Conservation (phyloP, 2,329 filamentous ascomycete genomes). For the Hyphodiscus sp. region DNA sequence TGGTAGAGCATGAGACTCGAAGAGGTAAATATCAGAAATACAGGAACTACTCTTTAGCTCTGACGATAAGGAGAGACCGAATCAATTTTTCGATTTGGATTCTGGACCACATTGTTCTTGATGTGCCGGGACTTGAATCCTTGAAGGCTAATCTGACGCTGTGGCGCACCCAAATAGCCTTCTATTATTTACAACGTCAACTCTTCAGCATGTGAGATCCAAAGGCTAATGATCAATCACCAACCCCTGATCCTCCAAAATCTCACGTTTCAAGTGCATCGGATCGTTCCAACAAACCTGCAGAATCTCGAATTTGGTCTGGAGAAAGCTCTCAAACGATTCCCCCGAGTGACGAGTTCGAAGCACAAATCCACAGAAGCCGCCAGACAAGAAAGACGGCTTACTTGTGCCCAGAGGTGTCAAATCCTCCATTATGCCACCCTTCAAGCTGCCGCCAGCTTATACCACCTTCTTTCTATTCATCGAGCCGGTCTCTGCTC, state of each 20-base stretch:
- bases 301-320: background rate
- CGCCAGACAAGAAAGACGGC: background rate
- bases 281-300: background rate
- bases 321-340: background rate
- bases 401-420: background rate
- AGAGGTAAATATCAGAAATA: background rate
- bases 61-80: too few species aligned
- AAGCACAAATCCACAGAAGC: too few species aligned
- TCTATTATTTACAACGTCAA: background rate
- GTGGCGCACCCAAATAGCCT: background rate
- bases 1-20: background rate
- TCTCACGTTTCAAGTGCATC: background rate
- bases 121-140: background rate
- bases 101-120: too few species aligned
- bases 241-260: background rate
- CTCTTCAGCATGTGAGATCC: background rate
- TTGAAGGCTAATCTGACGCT: background rate
- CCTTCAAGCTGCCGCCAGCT: slow-evolving; percentile 45
- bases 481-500: slow-evolving; percentile 55
- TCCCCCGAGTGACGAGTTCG: too few species aligned
- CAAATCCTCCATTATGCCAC: background rate
- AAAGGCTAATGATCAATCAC: background rate
- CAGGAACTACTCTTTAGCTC: too few species aligned
- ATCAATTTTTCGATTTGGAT: too few species aligned
- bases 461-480: slow-evolving; percentile 72